Percentiles rank a stretch among this genome's conserved stretches.
phyloP scores from a whole-genome alignment of 805 yeast genomes.

The Cyberlindnera saturnus region DNA sequence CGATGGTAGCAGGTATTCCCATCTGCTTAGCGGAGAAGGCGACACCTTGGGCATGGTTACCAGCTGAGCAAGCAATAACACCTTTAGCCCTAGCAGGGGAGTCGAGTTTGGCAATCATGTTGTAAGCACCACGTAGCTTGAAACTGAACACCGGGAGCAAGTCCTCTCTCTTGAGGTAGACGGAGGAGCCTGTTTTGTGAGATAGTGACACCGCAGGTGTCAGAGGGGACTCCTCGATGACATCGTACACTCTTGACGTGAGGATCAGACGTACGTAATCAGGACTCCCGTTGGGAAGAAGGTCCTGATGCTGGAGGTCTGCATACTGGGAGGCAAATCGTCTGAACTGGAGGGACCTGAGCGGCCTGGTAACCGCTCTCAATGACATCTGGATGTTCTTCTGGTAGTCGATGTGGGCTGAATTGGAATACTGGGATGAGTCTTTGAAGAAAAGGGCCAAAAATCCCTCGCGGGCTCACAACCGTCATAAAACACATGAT shows the following conservation, averaged over 20 bases:
- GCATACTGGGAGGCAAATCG: slow-evolving; percentile 11
- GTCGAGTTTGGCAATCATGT: slow-evolving; percentile 86
- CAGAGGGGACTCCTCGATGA: slow-evolving; percentile 84
- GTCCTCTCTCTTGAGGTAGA: slow-evolving; percentile 86
- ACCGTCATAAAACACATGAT: too few species aligned
- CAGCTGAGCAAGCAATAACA: slow-evolving; percentile 97
- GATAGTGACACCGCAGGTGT: slow-evolving; percentile 70
- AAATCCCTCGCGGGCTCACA: too few species aligned
- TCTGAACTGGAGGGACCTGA: background rate
- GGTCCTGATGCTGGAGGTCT: slow-evolving; percentile 38
- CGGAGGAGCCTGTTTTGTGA: slow-evolving; percentile 66
- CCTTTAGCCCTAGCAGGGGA: slow-evolving; percentile 60
- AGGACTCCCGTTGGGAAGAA: slow-evolving; percentile 63
- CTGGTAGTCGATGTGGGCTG: too few species aligned
- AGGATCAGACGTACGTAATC: slow-evolving; percentile 88
- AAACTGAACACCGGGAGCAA: slow-evolving; percentile 91
- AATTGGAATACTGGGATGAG: too few species aligned
- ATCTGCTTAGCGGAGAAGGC: slow-evolving; percentile 84
- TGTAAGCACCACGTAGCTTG: slow-evolving; percentile 95
- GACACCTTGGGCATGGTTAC: slow-evolving; percentile 99
- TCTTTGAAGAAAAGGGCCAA: too few species aligned
- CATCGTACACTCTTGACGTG: slow-evolving; percentile 93
- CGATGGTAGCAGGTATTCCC: slow-evolving; percentile 90
- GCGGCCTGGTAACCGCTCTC: background rate
- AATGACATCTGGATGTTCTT: too few species aligned